These are phyloP conservation scores for Dioscorea cayenensis DNA, from an alignment of 116 monocot genomes.

Conservation along the genomic window DNA sequence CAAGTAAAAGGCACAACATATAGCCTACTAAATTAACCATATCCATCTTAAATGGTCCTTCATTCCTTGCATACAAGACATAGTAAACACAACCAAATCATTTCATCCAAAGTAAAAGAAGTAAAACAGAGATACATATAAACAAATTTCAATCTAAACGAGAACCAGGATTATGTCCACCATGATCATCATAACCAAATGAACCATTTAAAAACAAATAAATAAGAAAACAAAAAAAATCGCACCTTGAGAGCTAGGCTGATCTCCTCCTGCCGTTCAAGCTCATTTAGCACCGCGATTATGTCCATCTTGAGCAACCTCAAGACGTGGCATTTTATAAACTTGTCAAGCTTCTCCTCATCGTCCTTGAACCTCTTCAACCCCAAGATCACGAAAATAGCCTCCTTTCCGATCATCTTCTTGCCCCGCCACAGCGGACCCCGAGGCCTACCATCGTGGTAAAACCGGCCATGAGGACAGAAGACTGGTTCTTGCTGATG, in stretches of 20 bases:
- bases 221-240: constrained; percentile 8
- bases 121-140: too few species aligned
- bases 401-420: constrained; percentile 92
- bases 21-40: too few species aligned
- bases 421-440: constrained; percentile 96
- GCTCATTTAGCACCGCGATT: constrained; percentile 68
- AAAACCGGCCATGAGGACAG: constrained; percentile 23
- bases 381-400: constrained; percentile 69
- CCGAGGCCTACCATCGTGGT: constrained; percentile 82
- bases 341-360: constrained; percentile 69
- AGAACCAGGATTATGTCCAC: too few species aligned
- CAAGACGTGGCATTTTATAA: constrained; percentile 63
- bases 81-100: too few species aligned
- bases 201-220: neutral
- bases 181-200: neutral
- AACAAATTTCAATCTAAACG: too few species aligned
- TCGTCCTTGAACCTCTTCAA: constrained; percentile 87
- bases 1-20: neutral
- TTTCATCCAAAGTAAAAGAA: too few species aligned
- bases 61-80: too few species aligned
- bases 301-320: constrained; percentile 88
- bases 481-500: neutral
- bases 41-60: too few species aligned
- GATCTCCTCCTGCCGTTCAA: constrained; percentile 86
- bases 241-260: constrained; percentile 71